Conservation (phyloP, 306 rosid genomes). For the Gastrolobium villosum region DNA sequence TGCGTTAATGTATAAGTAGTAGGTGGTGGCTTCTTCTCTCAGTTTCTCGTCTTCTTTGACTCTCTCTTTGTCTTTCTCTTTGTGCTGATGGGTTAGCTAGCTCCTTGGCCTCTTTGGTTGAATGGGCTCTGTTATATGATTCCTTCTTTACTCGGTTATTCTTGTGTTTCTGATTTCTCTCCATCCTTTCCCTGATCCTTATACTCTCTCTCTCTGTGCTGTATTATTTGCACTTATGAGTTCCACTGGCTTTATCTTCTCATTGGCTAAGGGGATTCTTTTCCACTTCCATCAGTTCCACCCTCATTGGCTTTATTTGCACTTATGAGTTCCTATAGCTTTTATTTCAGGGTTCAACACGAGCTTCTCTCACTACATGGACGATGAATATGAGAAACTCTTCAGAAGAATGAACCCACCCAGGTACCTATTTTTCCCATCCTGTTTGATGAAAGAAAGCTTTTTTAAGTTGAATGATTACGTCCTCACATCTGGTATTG, state of each 20-base stretch:
- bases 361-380: slow-evolving; percentile 86
- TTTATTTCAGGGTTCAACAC: slow-evolving; percentile 73
- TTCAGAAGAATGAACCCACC: slow-evolving; percentile 95
- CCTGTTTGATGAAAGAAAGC: slow-evolving; percentile 39
- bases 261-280: slow-evolving; percentile 59
- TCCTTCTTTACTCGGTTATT: slow-evolving; percentile 51
- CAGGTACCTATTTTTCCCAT: slow-evolving; percentile 53
- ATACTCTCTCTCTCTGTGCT: background rate
- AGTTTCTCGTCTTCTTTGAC: background rate
- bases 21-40: background rate
- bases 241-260: slow-evolving; percentile 46
- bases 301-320: slow-evolving; percentile 54
- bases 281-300: slow-evolving; percentile 32
- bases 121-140: slow-evolving; percentile 48
- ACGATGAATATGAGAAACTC: slow-evolving; percentile 89
- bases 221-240: background rate
- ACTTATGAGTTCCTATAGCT: slow-evolving; percentile 50
- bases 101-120: slow-evolving; percentile 43
- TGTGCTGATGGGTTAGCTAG: slow-evolving; percentile 1
- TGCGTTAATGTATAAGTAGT: too few species aligned
- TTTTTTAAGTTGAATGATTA: background rate
- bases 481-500: slow-evolving; percentile 3
- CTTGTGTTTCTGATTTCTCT: slow-evolving; percentile 39
- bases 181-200: slow-evolving; percentile 30
- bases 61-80: background rate